These are phyloP conservation scores for Kodamaea arcana DNA, from an alignment of 1,139 yeast species.

Conservation along the genomic window DNA sequence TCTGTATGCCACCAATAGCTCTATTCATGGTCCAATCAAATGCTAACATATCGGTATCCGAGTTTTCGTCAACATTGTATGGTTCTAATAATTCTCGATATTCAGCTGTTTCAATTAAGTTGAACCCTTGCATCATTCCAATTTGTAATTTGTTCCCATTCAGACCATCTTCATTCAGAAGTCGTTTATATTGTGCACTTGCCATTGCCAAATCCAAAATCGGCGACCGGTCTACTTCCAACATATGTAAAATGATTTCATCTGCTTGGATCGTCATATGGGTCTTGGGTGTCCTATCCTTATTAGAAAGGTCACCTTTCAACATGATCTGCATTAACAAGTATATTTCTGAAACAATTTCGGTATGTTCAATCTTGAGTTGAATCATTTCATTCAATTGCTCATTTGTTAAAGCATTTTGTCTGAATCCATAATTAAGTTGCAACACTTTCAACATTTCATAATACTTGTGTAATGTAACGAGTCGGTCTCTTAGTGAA, in stretches of 20 bases:
- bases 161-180: constrained; percentile 43
- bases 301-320: constrained; percentile 30
- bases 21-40: constrained; percentile 62
- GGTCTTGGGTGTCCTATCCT: constrained; percentile 17
- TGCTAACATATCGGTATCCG: constrained; percentile 30
- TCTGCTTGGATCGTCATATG: constrained; percentile 65
- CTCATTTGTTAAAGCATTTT: constrained; percentile 31
- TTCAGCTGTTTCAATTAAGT: constrained; percentile 29
- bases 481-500: constrained; percentile 27
- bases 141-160: constrained; percentile 36
- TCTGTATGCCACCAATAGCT: constrained; percentile 65
- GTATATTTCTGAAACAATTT: constrained; percentile 32
- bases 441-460: constrained; percentile 21
- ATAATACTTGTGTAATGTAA: constrained; percentile 25
- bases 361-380: constrained; percentile 25
- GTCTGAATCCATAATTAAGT: constrained; percentile 37
- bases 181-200: constrained; percentile 42
- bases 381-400: constrained; percentile 32
- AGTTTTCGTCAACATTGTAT: constrained; percentile 9
- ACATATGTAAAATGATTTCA: constrained; percentile 39
- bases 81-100: constrained; percentile 40
- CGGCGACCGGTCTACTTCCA: constrained; percentile 42
- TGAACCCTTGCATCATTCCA: constrained; percentile 45
- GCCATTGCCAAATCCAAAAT: constrained; percentile 41
- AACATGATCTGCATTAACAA: constrained; percentile 39